A percentile compares a stretch with the other conserved stretches of the same genome.
Evolutionary conservation across 2,329 filamentous ascomycete species (phyloP).

Genomic region (Hypoxylon sp.): DNA sequence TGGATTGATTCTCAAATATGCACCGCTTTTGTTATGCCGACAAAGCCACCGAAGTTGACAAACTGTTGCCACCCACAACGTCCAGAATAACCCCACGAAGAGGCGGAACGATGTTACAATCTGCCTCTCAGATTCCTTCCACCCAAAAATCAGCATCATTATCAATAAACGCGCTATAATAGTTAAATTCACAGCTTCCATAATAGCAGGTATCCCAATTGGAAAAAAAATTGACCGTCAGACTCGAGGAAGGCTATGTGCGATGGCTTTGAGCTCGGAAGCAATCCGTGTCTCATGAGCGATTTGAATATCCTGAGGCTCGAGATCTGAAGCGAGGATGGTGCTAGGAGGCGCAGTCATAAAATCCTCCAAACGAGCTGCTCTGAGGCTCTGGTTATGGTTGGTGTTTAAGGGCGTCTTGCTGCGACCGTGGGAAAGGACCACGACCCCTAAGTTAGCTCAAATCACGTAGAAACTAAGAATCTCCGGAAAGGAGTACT

Average conservation of each 20-base stretch:
- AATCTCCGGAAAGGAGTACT: background rate
- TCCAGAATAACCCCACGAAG: background rate
- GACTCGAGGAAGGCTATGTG: background rate
- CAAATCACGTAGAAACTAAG: background rate
- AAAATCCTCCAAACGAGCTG: background rate
- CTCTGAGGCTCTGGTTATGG: background rate
- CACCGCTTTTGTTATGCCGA: too few species aligned
- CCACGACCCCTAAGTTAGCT: background rate
- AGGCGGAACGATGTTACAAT: background rate
- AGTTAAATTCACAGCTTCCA: background rate
- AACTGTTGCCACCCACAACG: background rate
- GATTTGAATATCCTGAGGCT: background rate
- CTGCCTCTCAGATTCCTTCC: background rate
- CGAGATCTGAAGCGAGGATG: background rate
- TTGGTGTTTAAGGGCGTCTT: background rate
- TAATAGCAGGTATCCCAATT: background rate
- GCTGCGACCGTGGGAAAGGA: background rate
- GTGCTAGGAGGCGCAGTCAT: background rate
- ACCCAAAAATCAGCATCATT: background rate
- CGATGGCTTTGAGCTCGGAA: background rate
- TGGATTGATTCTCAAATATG: background rate
- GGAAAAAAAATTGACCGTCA: background rate
- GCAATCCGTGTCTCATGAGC: background rate
- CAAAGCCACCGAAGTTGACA: too few species aligned
- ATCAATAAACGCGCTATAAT: background rate